phyloP scores from a whole-genome alignment of 176 grass and related monocot species.

The Zoysia pacifica region DNA sequence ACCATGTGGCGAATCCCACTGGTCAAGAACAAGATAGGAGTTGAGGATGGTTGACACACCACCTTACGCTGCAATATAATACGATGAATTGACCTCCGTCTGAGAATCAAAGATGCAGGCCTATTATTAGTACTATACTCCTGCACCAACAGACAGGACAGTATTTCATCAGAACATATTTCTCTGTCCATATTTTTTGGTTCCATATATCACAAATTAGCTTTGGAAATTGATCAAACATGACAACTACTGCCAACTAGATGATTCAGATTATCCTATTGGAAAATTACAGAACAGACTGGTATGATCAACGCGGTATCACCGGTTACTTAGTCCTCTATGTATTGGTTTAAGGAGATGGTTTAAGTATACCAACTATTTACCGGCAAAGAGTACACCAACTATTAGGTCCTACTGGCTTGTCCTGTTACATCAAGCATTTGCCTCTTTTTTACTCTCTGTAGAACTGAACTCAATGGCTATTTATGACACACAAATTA shows the following conservation, averaged over 20 bases:
- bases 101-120: slow-evolving; percentile 16
- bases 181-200: neutral
- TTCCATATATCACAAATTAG: neutral
- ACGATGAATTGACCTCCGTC: slow-evolving; percentile 28
- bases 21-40: slow-evolving; percentile 17
- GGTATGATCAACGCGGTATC: slow-evolving; percentile 14
- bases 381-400: slow-evolving; percentile 2
- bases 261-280: slow-evolving; percentile 20
- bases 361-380: slow-evolving; percentile 20
- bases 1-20: slow-evolving; percentile 24
- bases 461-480: neutral
- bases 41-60: slow-evolving; percentile 45
- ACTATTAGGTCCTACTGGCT: neutral
- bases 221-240: slow-evolving; percentile 21
- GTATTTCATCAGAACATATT: slow-evolving; percentile 26
- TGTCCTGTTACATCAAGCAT: neutral
- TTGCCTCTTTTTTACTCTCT: neutral
- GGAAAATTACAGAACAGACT: slow-evolving; percentile 21
- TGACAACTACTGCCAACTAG: slow-evolving; percentile 8
- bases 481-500: neutral
- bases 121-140: slow-evolving; percentile 26
- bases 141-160: slow-evolving; percentile 46
- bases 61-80: slow-evolving; percentile 19
- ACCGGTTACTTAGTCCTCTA: neutral
- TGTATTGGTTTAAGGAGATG: slow-evolving; percentile 2